A percentile compares a stretch with the other conserved stretches of the same genome.
Conservation (phyloP, 179 eudicot species). For the Amaranthus tricolor region DNA sequence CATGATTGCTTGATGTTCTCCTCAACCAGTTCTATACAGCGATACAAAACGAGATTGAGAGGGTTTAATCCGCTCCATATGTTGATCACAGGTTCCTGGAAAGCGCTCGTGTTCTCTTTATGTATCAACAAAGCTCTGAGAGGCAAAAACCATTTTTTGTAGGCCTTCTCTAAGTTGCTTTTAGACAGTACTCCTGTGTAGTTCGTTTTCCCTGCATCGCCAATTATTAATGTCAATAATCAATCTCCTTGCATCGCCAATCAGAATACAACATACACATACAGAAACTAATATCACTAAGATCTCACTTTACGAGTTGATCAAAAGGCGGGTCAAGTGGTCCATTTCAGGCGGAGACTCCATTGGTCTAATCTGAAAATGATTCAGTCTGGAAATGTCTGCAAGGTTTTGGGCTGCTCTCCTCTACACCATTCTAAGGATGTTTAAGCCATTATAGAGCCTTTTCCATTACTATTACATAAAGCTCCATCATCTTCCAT, state of each 20-base stretch:
- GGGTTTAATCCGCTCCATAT: slow-evolving; percentile 68
- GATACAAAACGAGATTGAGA: slow-evolving; percentile 69
- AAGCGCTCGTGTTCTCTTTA: slow-evolving; percentile 47
- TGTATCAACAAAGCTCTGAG: slow-evolving; percentile 58
- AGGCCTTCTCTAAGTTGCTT: slow-evolving; percentile 54
- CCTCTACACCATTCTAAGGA: too few relatives aligned
- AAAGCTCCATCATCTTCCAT: too few relatives aligned
- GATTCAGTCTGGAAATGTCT: too few relatives aligned
- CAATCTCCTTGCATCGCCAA: background rate
- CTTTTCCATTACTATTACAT: too few relatives aligned
- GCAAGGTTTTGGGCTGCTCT: too few relatives aligned
- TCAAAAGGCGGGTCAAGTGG: too few relatives aligned
- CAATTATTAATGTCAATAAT: background rate
- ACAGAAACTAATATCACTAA: background rate
- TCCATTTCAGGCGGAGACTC: too few relatives aligned
- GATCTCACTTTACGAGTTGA: too few relatives aligned
- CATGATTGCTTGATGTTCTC: slow-evolving; percentile 38
- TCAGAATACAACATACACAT: background rate
- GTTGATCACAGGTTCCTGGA: slow-evolving; percentile 39
- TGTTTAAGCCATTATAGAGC: too few relatives aligned
- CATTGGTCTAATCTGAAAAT: too few relatives aligned
- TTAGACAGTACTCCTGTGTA: slow-evolving; percentile 54
- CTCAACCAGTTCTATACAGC: slow-evolving; percentile 87
- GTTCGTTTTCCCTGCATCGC: slow-evolving; percentile 70
- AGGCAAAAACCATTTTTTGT: slow-evolving; percentile 78